Conservation (phyloP, 345 rosid genomes). For the Euphorbia pulcherrima region DNA sequence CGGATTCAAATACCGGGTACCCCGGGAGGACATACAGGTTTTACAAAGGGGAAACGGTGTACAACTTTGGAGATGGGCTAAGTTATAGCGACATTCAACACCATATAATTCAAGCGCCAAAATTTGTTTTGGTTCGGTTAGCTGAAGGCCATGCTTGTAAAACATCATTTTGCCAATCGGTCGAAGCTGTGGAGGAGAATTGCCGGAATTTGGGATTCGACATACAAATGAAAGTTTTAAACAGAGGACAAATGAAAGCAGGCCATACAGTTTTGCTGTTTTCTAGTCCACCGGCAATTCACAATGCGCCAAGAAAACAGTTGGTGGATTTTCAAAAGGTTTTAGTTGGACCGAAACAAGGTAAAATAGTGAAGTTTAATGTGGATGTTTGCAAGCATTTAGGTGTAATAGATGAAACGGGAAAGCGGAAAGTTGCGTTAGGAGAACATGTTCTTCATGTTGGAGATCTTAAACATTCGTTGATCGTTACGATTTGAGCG, state of each 20-base stretch:
- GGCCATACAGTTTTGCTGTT: conserved; percentile 75
- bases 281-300: conserved; percentile 60
- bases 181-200: conserved; percentile 37
- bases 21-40: conserved; percentile 88
- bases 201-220: conserved; percentile 50
- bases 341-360: conserved; percentile 28
- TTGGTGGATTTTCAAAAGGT: conserved; percentile 68
- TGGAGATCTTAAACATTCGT: conserved; percentile 57
- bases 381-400: conserved; percentile 76
- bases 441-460: conserved; percentile 72
- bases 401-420: conserved; percentile 65
- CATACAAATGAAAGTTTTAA: conserved; percentile 48
- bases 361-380: conserved; percentile 43
- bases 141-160: conserved; percentile 51
- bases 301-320: conserved; percentile 64
- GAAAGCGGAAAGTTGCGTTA: conserved; percentile 51
- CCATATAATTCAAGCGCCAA: conserved; percentile 52
- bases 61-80: conserved; percentile 79
- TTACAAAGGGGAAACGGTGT: conserved; percentile 82
- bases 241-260: conserved; percentile 46
- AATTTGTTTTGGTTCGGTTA: conserved; percentile 37
- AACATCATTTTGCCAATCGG: conserved; percentile 54
- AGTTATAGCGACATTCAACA: conserved; percentile 57
- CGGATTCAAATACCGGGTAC: conserved; percentile 62
- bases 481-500: conserved; percentile 52